Conservation (phyloP, 2,329 filamentous ascomycete genomes). For the Cryphonectria carpinicola region DNA sequence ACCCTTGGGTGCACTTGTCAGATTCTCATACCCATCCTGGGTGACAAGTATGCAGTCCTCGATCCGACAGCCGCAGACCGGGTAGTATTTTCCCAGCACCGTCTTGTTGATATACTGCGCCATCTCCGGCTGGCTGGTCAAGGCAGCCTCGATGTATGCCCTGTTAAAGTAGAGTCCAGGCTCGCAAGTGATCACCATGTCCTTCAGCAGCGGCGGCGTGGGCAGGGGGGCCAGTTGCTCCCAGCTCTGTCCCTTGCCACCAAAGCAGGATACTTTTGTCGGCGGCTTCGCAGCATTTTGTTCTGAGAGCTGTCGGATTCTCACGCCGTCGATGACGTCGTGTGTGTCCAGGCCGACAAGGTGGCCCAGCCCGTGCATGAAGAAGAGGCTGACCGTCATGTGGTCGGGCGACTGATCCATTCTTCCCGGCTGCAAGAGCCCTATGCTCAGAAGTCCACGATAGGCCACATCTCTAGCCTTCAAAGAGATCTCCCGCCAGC, state of each 20-base stretch:
- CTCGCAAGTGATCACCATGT: constrained; percentile 79
- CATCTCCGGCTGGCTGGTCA: constrained; percentile 62
- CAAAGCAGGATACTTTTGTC: constrained; percentile 12
- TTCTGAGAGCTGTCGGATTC: constrained; percentile 12
- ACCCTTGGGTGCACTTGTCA: constrained; percentile 80
- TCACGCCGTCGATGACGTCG: constrained; percentile 32
- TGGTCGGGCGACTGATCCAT: constrained; percentile 56
- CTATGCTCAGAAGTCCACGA: constrained; percentile 69
- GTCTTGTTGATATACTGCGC: constrained; percentile 66
- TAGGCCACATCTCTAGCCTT: constrained; percentile 75
- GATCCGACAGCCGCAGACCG: constrained; percentile 86
- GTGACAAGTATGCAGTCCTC: constrained; percentile 90
- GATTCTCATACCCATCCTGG: constrained; percentile 76
- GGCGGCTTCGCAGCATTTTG: background rate
- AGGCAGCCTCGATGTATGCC: constrained; percentile 72
- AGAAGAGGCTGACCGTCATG: constrained; percentile 64
- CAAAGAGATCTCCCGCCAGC: constrained; percentile 74
- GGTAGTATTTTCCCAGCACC: constrained; percentile 71
- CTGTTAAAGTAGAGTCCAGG: constrained; percentile 64
- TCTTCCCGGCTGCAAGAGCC: constrained; percentile 67
- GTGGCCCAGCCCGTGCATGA: constrained; percentile 78
- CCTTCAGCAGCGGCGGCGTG: constrained; percentile 49
- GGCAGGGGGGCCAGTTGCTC: constrained; percentile 40
- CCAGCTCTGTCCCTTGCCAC: constrained; percentile 17
- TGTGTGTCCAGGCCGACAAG: constrained; percentile 55